phyloP scores from a whole-genome alignment of 495 filamentous ascomycete genomes.

The Talaromyces adpressus region DNA sequence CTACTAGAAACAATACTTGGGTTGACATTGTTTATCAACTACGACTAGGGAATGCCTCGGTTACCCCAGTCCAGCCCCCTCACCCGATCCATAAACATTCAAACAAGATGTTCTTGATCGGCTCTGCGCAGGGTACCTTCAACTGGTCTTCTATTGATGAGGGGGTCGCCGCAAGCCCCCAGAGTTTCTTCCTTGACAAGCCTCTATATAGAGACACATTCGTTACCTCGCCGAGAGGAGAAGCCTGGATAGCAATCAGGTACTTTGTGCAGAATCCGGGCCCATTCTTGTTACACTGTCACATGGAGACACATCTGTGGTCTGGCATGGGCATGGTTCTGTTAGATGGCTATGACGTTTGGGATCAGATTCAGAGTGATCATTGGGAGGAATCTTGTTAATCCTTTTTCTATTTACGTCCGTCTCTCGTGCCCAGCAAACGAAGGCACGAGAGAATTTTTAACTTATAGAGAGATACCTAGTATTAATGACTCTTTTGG shows the following conservation, averaged over 20 bases:
- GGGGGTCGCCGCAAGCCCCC: slow-evolving; percentile 35
- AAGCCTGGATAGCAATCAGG: slow-evolving; percentile 45
- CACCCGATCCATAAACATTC: slow-evolving; percentile 61
- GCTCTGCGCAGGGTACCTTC: slow-evolving; percentile 40
- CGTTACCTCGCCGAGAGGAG: slow-evolving; percentile 27
- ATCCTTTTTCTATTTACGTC: background rate
- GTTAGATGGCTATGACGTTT: slow-evolving; percentile 50
- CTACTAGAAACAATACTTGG: slow-evolving; percentile 47
- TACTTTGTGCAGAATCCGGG: slow-evolving; percentile 56
- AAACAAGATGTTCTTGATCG: slow-evolving; percentile 52
- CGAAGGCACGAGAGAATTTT: background rate
- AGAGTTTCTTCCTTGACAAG: slow-evolving; percentile 47
- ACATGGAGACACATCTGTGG: slow-evolving; percentile 50
- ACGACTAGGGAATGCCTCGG: slow-evolving; percentile 10
- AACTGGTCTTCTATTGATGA: slow-evolving; percentile 45
- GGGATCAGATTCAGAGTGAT: slow-evolving; percentile 34
- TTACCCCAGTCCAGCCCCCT: slow-evolving; percentile 26
- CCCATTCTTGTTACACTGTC: slow-evolving; percentile 53
- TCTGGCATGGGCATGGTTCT: slow-evolving; percentile 52
- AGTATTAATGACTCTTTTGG: background rate
- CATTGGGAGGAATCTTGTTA: slow-evolving; percentile 14
- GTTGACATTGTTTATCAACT: slow-evolving; percentile 48
- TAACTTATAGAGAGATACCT: background rate
- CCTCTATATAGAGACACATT: slow-evolving; percentile 47
- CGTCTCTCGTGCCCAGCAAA: background rate